These are phyloP conservation scores for Primulina eburnea DNA, from an alignment of 257 asterid species.

Conservation along the genomic window DNA sequence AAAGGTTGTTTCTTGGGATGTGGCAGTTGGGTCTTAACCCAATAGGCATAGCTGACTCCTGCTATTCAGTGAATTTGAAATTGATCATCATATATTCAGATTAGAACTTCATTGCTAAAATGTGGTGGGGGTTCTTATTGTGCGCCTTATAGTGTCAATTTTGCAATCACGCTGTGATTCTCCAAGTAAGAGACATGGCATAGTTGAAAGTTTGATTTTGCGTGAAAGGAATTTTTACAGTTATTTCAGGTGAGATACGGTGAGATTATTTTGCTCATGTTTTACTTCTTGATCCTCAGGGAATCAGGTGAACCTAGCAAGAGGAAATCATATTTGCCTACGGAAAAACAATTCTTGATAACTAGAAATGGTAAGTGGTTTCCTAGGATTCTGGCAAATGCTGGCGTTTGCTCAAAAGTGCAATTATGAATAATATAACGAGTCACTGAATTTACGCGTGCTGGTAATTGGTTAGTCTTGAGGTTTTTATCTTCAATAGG, in stretches of 20 bases:
- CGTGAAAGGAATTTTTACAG: not conserved
- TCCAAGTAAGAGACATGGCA: slow-evolving; percentile 13
- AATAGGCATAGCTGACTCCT: not conserved
- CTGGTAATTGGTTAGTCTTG: slow-evolving; percentile 21
- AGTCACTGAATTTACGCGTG: not conserved
- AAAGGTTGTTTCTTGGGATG: not conserved
- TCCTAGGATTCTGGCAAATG: slow-evolving; percentile 15
- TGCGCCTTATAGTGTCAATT: not conserved
- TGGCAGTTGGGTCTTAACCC: not conserved
- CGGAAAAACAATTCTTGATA: slow-evolving; percentile 82
- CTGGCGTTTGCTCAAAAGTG: slow-evolving; percentile 3
- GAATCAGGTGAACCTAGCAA: slow-evolving; percentile 97
- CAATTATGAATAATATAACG: not conserved
- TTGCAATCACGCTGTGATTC: slow-evolving; percentile 5
- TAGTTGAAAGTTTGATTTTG: slow-evolving; percentile 13
- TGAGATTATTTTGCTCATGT: slow-evolving; percentile 9
- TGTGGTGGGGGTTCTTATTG: not conserved
- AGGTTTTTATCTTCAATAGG: slow-evolving; percentile 10
- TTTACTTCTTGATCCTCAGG: slow-evolving; percentile 41
- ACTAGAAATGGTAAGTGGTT: slow-evolving; percentile 78
- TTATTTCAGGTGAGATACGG: slow-evolving; percentile 17
- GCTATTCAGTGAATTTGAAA: not conserved
- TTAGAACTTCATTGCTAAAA: not conserved
- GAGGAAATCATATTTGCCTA: slow-evolving; percentile 91
- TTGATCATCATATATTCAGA: too few relatives aligned